Base-by-base conservation (phyloP, 2,329 filamentous ascomycete genomes). In the Akanthomyces uredinophilus region DNA sequence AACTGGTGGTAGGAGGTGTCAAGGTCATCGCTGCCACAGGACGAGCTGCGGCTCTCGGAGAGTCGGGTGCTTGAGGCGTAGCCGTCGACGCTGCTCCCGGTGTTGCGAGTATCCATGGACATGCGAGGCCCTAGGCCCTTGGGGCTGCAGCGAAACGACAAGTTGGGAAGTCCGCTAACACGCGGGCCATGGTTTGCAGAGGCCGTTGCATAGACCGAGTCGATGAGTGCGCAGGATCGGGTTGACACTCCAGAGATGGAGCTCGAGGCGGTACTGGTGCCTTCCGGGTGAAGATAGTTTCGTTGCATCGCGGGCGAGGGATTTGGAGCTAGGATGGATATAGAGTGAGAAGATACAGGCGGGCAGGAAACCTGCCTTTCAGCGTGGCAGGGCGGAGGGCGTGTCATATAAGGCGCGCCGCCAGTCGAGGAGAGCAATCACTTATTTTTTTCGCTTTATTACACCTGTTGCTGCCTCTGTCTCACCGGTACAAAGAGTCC, bases 1-100 rank as follows among this genome's bases (percentile, higher is more conserved):
- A 64, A 64, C 32, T 59, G 61, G n/a, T 64, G 46, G 27, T 67
- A 67, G 1, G 63, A 60, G 54, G 22, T 50, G 47, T 62, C 60
- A 18, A 57, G 35, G 39, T 57, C 53, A 27, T 62, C 53, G 51
- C 51, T 32, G 29, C 29, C 27, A 22, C 50, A 49, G 8, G 59
- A 61, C 18, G 59, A 61, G 32, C 41, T 41, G 14, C 43, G 49
- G 29, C 39, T 60, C 3, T 37, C 58, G 5, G 58, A 60, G 13
- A 32, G 16, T 46, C 43, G n/a, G 8, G 50, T 39, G 50, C 58
- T 60, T 1, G 49, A 39, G 3, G 58, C 49, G 16, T 60, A 61
- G 50, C 43, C 51, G 6, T 55, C 43, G 22, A 55, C 43, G 20
- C 59, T 61, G 59, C 51, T 61, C n/a, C 41, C 43, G 4, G 20